Base-by-base conservation (phyloP, 768 basidiomycete species). In the Podaxis mareebaensis region DNA sequence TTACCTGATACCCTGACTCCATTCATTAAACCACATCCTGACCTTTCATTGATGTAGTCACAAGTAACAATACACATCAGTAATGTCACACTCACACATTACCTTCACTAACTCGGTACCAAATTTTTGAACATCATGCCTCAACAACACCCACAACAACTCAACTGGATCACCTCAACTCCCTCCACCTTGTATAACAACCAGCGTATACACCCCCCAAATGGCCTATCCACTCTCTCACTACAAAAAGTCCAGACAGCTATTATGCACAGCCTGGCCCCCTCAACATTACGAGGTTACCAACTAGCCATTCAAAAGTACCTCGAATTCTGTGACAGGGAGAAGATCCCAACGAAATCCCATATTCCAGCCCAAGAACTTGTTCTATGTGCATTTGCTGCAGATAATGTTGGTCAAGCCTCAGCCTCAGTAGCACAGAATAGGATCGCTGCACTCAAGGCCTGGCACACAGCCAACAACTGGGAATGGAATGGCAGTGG, bases 251-350 rank as follows among this genome's bases (percentile, higher is more conserved):
- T 26, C 24, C 24, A 51, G n/a, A 53, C 53, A 28, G 52, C 52
- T 8, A n/a, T 55, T 2, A 11, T 3, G n/a, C 22, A 30, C 17
- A 62, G 61, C 44, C 42, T 22, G n/a, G 61, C 54, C 12, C 61
- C 61, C 12, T 49, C 61, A 30, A 62, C 61, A 6, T 8, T 26
- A 3, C 15, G 30, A 10, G 10, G 12, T 6, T 79, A 80, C 53
- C 74, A 69, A 2, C 68, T 75, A 0, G 75, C 76, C 1, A 63
- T 79, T 0, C 69, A 75, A 1, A 65, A 66, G 0, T 80, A 74
- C 66, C 67, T 65, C 0, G 68, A 77, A 53, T 79, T 73, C 58
- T 78, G 78, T 33, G 71, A 79, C 44, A 8, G 13, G 1, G 12
- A 58, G 0, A 42, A 12, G 11, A 42, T 42, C 11, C 42, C 42